Conservation (phyloP, 495 filamentous ascomycete genomes). For the Collariella sp. region DNA sequence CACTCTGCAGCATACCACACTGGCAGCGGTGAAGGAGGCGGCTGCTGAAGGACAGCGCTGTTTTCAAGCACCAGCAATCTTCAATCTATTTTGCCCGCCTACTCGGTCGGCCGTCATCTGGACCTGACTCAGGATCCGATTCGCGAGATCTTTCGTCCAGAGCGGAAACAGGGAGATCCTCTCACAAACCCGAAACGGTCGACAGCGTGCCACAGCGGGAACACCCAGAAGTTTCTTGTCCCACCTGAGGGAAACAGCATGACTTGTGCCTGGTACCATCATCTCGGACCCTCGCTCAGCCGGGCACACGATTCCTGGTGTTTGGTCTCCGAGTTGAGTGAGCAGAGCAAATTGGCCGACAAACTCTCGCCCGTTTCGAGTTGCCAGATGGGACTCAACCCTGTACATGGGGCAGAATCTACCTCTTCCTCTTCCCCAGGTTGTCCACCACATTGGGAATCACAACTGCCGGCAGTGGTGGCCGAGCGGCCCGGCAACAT, state of each 20-base stretch:
- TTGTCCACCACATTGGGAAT: not conserved
- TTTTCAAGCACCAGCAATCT: no score
- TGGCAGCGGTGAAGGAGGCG: no score
- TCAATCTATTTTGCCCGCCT: no score
- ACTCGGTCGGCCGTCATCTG: not conserved
- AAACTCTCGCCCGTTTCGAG: constrained; percentile 30
- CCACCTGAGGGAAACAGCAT: constrained; percentile 17
- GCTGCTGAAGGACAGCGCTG: no score
- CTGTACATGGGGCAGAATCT: constrained; percentile 12
- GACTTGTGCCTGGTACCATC: constrained; percentile 20
- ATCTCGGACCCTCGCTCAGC: constrained; percentile 22
- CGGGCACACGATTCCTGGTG: constrained; percentile 20
- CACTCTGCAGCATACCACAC: no score
- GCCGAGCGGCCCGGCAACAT: not conserved
- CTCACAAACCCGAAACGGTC: not conserved
- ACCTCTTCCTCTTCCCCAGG: not conserved
- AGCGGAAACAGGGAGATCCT: not conserved
- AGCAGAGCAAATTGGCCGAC: constrained; percentile 43
- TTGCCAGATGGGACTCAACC: not conserved
- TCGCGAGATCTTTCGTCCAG: not conserved
- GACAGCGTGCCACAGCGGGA: not conserved
- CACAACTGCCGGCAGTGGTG: not conserved
- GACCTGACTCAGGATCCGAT: not conserved
- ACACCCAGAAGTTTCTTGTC: constrained; percentile 11
- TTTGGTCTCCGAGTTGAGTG: constrained; percentile 10